Percentiles rank a stretch among this genome's conserved stretches.
These are phyloP conservation scores for Tranzscheliella williamsii DNA, from an alignment of 1,284 basidiomycete genomes.

Conservation along the genomic window DNA sequence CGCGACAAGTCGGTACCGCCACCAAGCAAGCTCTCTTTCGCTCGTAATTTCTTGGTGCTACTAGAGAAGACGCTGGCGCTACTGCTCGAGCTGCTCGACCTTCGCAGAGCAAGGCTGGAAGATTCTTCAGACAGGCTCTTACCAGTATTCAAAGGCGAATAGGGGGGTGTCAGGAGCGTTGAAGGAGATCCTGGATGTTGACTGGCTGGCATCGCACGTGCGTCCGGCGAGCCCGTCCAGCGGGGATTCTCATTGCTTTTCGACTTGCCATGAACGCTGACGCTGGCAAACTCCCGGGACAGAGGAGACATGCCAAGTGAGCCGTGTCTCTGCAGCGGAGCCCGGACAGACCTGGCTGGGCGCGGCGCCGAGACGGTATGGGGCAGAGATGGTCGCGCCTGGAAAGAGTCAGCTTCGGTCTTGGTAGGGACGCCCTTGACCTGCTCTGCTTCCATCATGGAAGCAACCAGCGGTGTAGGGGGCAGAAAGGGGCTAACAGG, in stretches of 20 bases:
- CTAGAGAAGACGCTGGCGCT: constrained; percentile 36
- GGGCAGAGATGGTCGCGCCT: constrained; percentile 8
- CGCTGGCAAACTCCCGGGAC: constrained; percentile 39
- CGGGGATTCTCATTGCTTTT: constrained; percentile 32
- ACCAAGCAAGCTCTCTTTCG: constrained; percentile 36
- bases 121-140: constrained; percentile 31
- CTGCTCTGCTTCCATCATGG: constrained; percentile 40
- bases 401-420: constrained; percentile 6
- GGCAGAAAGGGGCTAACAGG: constrained; percentile 54
- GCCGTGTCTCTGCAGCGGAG: constrained; percentile 34
- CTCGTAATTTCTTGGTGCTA: constrained; percentile 29
- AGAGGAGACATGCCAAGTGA: constrained; percentile 48
- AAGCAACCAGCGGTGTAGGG: constrained; percentile 45
- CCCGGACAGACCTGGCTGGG: constrained; percentile 13
- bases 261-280: constrained; percentile 39
- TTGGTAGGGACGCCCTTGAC: background rate
- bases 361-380: constrained; percentile 16
- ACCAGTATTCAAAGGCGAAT: constrained; percentile 27
- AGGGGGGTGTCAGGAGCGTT: constrained; percentile 42
- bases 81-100: constrained; percentile 28
- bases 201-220: constrained; percentile 17
- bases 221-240: constrained; percentile 18
- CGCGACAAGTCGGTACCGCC: constrained; percentile 27
- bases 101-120: constrained; percentile 9
- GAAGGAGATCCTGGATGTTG: constrained; percentile 21